phyloP scores from a whole-genome alignment of 176 grass and related monocot genomes.

The Bothriochloa decipiens region DNA sequence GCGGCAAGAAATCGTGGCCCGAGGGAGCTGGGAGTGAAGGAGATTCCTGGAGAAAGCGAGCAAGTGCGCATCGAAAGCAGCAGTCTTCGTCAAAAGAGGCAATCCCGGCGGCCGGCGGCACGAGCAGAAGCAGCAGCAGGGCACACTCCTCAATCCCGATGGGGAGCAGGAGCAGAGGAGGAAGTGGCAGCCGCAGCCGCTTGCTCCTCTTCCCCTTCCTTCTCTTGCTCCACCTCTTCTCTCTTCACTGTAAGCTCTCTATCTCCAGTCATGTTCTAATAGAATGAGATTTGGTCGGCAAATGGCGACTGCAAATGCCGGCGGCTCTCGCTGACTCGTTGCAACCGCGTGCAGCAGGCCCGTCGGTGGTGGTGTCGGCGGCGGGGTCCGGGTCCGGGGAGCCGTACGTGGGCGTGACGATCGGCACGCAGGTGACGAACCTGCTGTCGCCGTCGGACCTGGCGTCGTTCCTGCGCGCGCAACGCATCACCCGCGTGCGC shows the following conservation, averaged over 20 bases:
- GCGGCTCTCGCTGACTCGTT: not conserved
- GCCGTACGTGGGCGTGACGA: slow-evolving; percentile 83
- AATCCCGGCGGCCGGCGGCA: not conserved
- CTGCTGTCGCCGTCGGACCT: slow-evolving; percentile 81
- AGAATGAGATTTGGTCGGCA: not conserved
- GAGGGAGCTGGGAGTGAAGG: not conserved
- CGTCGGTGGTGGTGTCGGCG: slow-evolving; percentile 19
- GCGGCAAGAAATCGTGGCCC: not conserved
- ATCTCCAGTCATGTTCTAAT: not conserved
- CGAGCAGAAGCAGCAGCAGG: not conserved
- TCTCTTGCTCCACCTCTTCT: slow-evolving; percentile 46
- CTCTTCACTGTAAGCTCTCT: slow-evolving; percentile 42
- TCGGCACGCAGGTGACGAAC: slow-evolving; percentile 82
- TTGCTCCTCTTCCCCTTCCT: slow-evolving; percentile 28
- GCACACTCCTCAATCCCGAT: slow-evolving; percentile 34
- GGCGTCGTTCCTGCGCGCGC: slow-evolving; percentile 62
- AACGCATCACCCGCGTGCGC: slow-evolving; percentile 81
- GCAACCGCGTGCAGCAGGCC: not conserved
- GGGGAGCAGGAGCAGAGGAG: slow-evolving; percentile 56
- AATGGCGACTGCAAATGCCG: not conserved
- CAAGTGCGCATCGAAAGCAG: slow-evolving; percentile 41
- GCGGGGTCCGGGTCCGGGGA: slow-evolving; percentile 14
- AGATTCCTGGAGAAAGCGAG: slow-evolving; percentile 46
- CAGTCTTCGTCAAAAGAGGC: slow-evolving; percentile 31
- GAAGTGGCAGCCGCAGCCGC: slow-evolving; percentile 18